Percentiles rank a stretch among this genome's conserved stretches.
Evolutionary conservation across 305 asterid species (phyloP).

Genomic region (Fraxinus xanthoxyloides): DNA sequence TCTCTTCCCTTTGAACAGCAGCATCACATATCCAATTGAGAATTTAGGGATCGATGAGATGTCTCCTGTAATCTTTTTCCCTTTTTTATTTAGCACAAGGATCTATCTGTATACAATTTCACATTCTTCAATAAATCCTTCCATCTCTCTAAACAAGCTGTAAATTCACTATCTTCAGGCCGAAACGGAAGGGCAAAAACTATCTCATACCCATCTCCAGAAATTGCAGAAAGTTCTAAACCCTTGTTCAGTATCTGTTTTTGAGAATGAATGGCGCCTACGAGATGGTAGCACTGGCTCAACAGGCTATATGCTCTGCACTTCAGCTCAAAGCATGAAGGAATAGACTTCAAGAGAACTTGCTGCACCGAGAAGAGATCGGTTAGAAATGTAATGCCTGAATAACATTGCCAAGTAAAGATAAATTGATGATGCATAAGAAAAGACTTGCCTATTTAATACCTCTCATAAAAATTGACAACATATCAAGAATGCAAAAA

Average conservation of each 20-base stretch:
- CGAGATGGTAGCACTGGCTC: conserved; percentile 98
- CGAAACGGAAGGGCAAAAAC: conserved; percentile 11
- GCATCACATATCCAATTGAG: background rate
- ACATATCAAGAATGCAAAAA: conserved; percentile 3
- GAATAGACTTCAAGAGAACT: conserved; percentile 91
- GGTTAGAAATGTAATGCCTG: conserved; percentile 19
- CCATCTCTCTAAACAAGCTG: background rate
- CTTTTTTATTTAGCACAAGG: conserved; percentile 14
- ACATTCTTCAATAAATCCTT: background rate
- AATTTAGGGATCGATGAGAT: background rate
- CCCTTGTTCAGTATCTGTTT: conserved; percentile 87
- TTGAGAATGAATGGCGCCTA: conserved; percentile 89
- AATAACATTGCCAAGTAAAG: conserved; percentile 1
- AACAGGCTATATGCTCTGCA: conserved; percentile 91
- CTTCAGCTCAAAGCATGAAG: conserved; percentile 96
- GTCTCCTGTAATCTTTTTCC: background rate
- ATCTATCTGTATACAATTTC: background rate
- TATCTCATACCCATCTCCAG: conserved; percentile 81
- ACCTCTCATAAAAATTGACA: conserved; percentile 7
- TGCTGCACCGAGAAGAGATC: conserved; percentile 60
- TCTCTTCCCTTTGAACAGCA: background rate
- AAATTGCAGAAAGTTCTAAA: conserved; percentile 74
- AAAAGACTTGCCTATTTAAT: background rate
- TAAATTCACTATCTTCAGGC: conserved; percentile 11
- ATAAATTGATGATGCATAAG: conserved; percentile 7